Evolutionary conservation across 169 alveolate species (phyloP).

Genomic region (Plasmodium falciparum): DNA sequence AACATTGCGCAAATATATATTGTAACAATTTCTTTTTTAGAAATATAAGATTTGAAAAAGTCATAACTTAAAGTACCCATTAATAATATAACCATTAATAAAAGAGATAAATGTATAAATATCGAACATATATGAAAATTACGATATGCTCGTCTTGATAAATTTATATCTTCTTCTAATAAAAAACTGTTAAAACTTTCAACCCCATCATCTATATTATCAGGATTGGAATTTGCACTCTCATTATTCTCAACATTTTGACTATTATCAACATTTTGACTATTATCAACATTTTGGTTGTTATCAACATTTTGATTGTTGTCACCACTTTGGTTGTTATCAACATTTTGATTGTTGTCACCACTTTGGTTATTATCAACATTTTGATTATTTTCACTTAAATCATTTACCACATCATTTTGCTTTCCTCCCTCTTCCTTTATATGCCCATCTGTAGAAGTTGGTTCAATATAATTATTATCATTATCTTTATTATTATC

Average conservation of each 20-base stretch:
- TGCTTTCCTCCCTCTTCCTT: too few species aligned
- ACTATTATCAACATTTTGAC: not conserved
- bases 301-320: not conserved
- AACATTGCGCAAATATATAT: constrained; percentile 37
- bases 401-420: too few species aligned
- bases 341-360: not conserved
- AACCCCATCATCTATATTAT: constrained; percentile 17
- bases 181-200: constrained; percentile 51
- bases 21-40: constrained; percentile 24
- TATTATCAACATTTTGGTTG: not conserved
- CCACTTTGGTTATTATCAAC: not conserved
- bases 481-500: not conserved
- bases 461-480: too few species aligned
- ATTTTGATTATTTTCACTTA: not conserved
- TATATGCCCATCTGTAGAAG: too few species aligned
- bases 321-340: not conserved
- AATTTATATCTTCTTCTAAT: constrained; percentile 49
- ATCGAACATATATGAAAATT: constrained; percentile 68
- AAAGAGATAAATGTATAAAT: constrained; percentile 53
- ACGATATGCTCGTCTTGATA: constrained; percentile 68
- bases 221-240: not conserved
- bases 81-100: constrained; percentile 42
- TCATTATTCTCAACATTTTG: constrained; percentile 13
- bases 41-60: not conserved
- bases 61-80: constrained; percentile 40